Conservation (phyloP, 1,284 basidiomycete genomes). For the Schizophyllum commune region DNA sequence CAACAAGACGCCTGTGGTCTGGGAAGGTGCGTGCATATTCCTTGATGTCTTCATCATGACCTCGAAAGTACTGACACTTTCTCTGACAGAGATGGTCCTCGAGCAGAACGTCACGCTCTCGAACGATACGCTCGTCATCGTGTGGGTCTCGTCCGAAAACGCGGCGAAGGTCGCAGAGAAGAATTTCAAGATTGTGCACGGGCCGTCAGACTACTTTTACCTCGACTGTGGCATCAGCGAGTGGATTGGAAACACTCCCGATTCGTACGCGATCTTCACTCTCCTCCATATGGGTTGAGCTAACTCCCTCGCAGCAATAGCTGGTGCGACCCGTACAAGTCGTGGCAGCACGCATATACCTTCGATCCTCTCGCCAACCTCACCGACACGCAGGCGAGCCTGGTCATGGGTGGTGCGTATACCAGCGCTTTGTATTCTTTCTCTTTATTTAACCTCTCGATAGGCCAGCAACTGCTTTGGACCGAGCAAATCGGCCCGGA, state of each 20-base stretch:
- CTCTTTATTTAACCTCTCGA: neutral
- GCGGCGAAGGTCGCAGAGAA: constrained; percentile 51
- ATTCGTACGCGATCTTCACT: constrained; percentile 11
- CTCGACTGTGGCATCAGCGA: constrained; percentile 73
- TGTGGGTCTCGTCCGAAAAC: constrained; percentile 65
- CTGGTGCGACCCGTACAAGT: constrained; percentile 15
- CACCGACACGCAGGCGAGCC: constrained; percentile 35
- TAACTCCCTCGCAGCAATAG: constrained; percentile 17
- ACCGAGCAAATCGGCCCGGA: constrained; percentile 66
- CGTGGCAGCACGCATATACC: constrained; percentile 44
- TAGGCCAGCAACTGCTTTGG: constrained; percentile 70
- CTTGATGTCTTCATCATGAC: neutral
- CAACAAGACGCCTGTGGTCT: constrained; percentile 35
- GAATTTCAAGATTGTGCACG: constrained; percentile 59
- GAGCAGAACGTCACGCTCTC: constrained; percentile 53
- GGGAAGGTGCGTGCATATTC: constrained; percentile 24
- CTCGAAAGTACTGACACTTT: neutral
- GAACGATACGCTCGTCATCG: constrained; percentile 67
- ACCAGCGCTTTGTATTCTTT: neutral
- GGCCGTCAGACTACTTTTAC: constrained; percentile 71
- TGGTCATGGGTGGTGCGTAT: constrained; percentile 60
- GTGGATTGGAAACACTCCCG: constrained; percentile 59
- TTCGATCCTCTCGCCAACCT: constrained; percentile 67
- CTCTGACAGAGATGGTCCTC: constrained; percentile 59
- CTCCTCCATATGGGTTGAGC: neutral